Evolutionary conservation across 345 rosid species (phyloP).

Genomic region (Clarkia xantiana): DNA sequence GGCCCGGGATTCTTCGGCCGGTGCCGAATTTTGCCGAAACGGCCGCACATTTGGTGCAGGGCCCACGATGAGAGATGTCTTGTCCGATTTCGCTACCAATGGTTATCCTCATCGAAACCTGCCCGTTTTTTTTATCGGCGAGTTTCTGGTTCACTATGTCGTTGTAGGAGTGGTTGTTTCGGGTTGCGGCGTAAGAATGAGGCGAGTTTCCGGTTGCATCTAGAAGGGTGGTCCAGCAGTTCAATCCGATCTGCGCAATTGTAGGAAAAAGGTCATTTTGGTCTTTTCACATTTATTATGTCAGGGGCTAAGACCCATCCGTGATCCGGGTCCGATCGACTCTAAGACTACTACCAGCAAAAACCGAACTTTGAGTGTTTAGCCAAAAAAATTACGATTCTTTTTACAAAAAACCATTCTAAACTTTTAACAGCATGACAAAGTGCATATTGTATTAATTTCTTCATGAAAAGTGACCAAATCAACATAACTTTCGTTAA

Average conservation of each 20-base stretch:
- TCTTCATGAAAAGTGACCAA: too few relatives aligned
- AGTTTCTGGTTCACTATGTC: slow-evolving; percentile 49
- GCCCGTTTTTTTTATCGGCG: slow-evolving; percentile 50
- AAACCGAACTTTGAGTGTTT: too few relatives aligned
- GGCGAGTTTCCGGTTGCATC: slow-evolving; percentile 56
- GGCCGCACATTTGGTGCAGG: slow-evolving; percentile 51
- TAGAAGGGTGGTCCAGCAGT: slow-evolving; percentile 50
- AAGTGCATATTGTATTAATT: too few relatives aligned
- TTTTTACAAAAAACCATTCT: too few relatives aligned
- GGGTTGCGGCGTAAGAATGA: slow-evolving; percentile 41
- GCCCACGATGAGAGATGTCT: slow-evolving; percentile 11
- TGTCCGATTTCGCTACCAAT: slow-evolving; percentile 6
- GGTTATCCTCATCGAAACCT: slow-evolving; percentile 46
- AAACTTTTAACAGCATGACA: too few relatives aligned
- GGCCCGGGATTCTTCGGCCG: slow-evolving; percentile 19
- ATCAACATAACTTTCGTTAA: too few relatives aligned
- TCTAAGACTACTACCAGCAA: too few relatives aligned
- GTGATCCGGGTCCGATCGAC: too few relatives aligned
- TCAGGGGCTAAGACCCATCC: too few relatives aligned
- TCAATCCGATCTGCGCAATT: slow-evolving; percentile 44
- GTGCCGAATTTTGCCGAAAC: slow-evolving; percentile 31
- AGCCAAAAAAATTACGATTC: too few relatives aligned
- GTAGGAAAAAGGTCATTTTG: background rate
- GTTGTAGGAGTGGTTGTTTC: slow-evolving; percentile 55
- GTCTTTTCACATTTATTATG: too few relatives aligned